Evolutionary conservation across 2,329 filamentous ascomycete species (phyloP), one percentile per base, ranked within the genome.

Genomic region (Teratosphaeria viscida): DNA sequence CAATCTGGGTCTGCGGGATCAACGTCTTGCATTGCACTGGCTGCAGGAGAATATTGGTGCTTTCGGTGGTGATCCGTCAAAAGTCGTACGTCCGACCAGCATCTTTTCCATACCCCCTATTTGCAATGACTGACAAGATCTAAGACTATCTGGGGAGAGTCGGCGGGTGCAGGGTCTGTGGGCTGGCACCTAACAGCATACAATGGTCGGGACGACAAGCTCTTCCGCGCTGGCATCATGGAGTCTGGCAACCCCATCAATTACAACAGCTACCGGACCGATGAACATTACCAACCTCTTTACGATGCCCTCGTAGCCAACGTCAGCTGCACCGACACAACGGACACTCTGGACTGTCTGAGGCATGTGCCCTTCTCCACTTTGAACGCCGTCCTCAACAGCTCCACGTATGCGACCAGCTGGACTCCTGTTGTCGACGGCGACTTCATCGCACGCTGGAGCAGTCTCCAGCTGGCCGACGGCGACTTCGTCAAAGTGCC

Each of bases 1-100:
- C 6, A 90, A 90, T 65, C 71, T 86, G 19, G 87, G 87, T 1
- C 72, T 88, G 61, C 77, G 78, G 63, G 85, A 88, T 67, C 85
- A 87, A 72, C 77, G 79, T 61, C 66, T 80, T n/a, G 75, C 82
- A 14, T 74, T 87, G 37, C 72, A 76, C 58, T 88, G 85, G 85
- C 79, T 87, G 34, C 75, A 77, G 61, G 73, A 78, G 29, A 85
- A 85, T 69, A 81, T 85, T 57, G 77, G 69, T 5, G 73, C 71
- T 3, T 85, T 87, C 71, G 84, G 84, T 0, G 85, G 85, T 1
- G 80, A 87, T 65, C 74, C 74, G 2, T 71, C 73, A 12, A 79
- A 82, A 59, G 77, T 87, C 58, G 83, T 60, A 39, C 26, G 59
- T 55, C 84, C 1, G 76, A 64, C 68, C 16, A 2, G 8, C 16